These are phyloP conservation scores for Yamadazyma atlantica DNA, from an alignment of 1,139 yeast species.

Conservation along the genomic window DNA sequence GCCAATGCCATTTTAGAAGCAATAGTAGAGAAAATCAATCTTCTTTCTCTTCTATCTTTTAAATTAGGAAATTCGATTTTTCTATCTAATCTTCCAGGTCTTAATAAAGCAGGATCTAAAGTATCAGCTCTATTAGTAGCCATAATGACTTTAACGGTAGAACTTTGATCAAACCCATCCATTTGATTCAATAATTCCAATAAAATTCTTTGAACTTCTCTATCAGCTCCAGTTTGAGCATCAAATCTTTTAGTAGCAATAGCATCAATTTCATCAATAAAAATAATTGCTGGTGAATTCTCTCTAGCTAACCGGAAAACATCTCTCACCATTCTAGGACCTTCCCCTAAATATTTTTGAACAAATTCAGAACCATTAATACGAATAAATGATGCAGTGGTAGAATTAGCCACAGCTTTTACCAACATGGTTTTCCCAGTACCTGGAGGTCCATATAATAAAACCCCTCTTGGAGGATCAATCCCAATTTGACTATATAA, in stretches of 20 bases:
- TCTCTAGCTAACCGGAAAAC: slow-evolving; percentile 96
- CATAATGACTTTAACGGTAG: slow-evolving; percentile 97
- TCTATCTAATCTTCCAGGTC: slow-evolving; percentile 98
- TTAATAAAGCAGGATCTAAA: slow-evolving; percentile 91
- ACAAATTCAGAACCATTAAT: slow-evolving; percentile 98
- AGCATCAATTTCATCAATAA: slow-evolving; percentile 98
- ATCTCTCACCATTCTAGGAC: slow-evolving; percentile 99
- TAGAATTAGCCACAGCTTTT: slow-evolving; percentile 96
- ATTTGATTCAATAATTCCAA: slow-evolving; percentile 95
- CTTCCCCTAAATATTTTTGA: slow-evolving; percentile 97
- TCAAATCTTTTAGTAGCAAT: slow-evolving; percentile 99
- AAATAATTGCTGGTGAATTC: slow-evolving; percentile 93
- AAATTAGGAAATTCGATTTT: slow-evolving; percentile 95
- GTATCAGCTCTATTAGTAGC: slow-evolving; percentile 99
- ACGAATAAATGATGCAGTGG: slow-evolving; percentile 94
- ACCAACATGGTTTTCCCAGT: slow-evolving; percentile 99
- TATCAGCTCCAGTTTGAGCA: slow-evolving; percentile 99
- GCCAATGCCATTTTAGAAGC: slow-evolving; percentile 98
- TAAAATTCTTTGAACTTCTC: slow-evolving; percentile 97
- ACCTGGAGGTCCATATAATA: slow-evolving; percentile 98
- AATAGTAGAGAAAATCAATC: slow-evolving; percentile 91
- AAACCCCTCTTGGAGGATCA: slow-evolving; percentile 97
- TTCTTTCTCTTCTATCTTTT: slow-evolving; percentile 95
- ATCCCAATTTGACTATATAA: slow-evolving; percentile 96
- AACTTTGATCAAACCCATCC: slow-evolving; percentile 98